Evolutionary conservation across 2,329 filamentous ascomycete genomes (phyloP).

Genomic region (Penicillium paneum): DNA sequence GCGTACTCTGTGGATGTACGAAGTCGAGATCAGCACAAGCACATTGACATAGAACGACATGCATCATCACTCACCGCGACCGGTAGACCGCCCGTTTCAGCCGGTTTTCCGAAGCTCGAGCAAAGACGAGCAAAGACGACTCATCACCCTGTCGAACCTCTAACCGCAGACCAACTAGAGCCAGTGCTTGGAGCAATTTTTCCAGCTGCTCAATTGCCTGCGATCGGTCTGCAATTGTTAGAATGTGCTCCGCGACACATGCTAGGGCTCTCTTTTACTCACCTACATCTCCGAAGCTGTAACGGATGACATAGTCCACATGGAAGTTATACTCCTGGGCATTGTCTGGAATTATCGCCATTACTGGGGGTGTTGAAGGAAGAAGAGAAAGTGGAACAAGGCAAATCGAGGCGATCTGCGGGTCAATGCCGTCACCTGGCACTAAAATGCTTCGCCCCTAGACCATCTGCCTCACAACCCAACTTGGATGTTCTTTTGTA

Average conservation of each 20-base stretch:
- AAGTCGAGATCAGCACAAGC: not conserved
- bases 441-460: conserved; percentile 11
- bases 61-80: conserved; percentile 56
- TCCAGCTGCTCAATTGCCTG: conserved; percentile 74
- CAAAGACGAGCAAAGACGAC: conserved; percentile 76
- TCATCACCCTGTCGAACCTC: conserved; percentile 80
- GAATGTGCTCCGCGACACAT: not conserved
- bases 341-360: conserved; percentile 31
- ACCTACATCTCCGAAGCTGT: conserved; percentile 68
- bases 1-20: conserved; percentile 61
- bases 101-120: conserved; percentile 73
- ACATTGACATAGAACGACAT: not conserved
- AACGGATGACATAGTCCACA: conserved; percentile 88
- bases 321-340: conserved; percentile 56
- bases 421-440: conserved; percentile 20
- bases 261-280: conserved; percentile 21
- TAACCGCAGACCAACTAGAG: conserved; percentile 74
- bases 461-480: not conserved
- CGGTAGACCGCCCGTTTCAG: conserved; percentile 80
- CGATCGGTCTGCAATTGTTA: conserved; percentile 54
- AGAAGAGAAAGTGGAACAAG: conserved; percentile 3
- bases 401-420: conserved; percentile 8
- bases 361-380: conserved; percentile 13
- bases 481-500: not conserved
- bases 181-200: conserved; percentile 71